Percentiles rank a stretch among this genome's conserved stretches.
These are phyloP conservation scores for Aspergillus ochraceoroseus DNA, from an alignment of 2,329 filamentous ascomycete species.

Conservation along the genomic window DNA sequence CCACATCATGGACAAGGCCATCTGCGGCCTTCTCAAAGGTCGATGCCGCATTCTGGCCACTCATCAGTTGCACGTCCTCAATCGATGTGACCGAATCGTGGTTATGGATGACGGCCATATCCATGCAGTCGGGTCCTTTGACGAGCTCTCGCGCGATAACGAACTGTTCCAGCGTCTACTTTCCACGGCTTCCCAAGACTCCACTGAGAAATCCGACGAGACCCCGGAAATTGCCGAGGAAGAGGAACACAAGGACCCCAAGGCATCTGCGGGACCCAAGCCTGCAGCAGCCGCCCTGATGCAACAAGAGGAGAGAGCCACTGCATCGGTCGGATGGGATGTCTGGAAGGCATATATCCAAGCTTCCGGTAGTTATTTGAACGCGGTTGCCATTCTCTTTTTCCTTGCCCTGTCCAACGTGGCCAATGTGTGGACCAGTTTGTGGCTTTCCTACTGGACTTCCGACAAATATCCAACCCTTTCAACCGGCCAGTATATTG, in stretches of 20 bases:
- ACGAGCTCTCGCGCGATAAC: constrained; percentile 76
- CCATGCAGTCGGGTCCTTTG: constrained; percentile 80
- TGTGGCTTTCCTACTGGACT: constrained; percentile 96
- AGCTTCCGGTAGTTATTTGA: constrained; percentile 66
- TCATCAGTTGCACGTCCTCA: constrained; percentile 90
- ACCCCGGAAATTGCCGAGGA: constrained; percentile 14
- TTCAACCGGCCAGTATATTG: constrained; percentile 64
- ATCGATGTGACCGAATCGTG: constrained; percentile 82
- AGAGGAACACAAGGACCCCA: not conserved
- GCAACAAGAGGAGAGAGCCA: constrained; percentile 56
- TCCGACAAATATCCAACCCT: constrained; percentile 65
- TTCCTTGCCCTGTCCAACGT: constrained; percentile 70
- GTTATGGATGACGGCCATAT: constrained; percentile 87
- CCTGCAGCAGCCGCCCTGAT: constrained; percentile 40
- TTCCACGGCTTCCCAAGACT: constrained; percentile 67
- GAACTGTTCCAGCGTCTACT: constrained; percentile 76
- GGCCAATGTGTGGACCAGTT: constrained; percentile 76
- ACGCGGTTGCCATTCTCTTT: constrained; percentile 55
- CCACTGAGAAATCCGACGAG: constrained; percentile 38
- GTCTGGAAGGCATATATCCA: constrained; percentile 74
- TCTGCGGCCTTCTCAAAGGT: constrained; percentile 78
- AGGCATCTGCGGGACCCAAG: constrained; percentile 9
- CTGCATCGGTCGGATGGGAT: constrained; percentile 70
- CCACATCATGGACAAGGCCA: constrained; percentile 87
- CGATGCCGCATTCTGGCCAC: constrained; percentile 91